These are phyloP conservation scores for Leishmania guyanensis DNA, from an alignment of 208 protist species.

Conservation along the genomic window DNA sequence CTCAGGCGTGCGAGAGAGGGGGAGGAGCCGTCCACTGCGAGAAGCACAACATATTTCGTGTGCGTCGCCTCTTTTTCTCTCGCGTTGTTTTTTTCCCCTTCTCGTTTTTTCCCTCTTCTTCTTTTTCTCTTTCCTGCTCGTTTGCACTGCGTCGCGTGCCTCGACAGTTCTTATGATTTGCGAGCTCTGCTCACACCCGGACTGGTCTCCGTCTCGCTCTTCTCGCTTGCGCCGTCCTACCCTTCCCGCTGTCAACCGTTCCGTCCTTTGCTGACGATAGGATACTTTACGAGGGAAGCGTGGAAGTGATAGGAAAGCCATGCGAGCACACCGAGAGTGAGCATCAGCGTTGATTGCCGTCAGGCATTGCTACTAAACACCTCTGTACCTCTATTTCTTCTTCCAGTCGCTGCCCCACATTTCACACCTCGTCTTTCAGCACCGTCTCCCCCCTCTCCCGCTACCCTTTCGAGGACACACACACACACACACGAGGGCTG, in stretches of 20 bases:
- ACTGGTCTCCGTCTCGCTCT: neutral
- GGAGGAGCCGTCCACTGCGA: no score
- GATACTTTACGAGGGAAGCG: neutral
- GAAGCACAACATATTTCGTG: neutral
- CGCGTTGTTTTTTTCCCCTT: neutral
- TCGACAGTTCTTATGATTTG: neutral
- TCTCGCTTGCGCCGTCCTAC: neutral
- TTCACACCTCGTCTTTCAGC: neutral
- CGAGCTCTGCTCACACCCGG: neutral
- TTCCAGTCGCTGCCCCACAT: neutral
- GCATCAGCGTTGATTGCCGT: neutral
- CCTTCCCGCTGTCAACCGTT: neutral
- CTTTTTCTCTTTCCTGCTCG: neutral
- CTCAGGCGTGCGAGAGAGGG: neutral
- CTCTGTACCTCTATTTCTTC: constrained; percentile 6
- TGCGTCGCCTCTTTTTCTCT: neutral
- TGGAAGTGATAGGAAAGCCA: neutral
- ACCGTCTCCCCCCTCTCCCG: neutral
- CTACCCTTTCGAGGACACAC: neutral
- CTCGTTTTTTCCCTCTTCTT: no score
- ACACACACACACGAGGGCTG: neutral
- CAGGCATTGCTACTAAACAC: neutral
- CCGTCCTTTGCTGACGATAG: neutral
- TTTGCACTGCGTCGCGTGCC: neutral
- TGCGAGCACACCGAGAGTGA: neutral